A percentile compares a stretch with the other conserved stretches of the same genome.
These are phyloP conservation scores for Halenospora varia DNA, from an alignment of 495 filamentous ascomycete species.

Conservation along the genomic window DNA sequence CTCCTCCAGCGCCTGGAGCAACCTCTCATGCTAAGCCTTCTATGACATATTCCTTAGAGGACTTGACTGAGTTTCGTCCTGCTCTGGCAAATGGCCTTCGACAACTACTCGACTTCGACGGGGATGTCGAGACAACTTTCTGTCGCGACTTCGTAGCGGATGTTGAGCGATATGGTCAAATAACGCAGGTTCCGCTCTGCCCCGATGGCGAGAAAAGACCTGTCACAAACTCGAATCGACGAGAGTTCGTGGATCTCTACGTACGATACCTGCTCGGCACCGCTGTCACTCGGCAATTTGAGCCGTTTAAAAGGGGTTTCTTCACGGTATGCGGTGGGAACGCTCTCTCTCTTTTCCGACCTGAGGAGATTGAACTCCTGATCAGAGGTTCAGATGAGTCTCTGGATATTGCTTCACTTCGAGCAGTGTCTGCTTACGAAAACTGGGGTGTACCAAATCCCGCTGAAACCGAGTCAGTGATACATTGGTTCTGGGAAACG, in stretches of 20 bases:
- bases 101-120: slow-evolving; percentile 76
- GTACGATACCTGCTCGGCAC: slow-evolving; percentile 78
- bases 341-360: slow-evolving; percentile 83
- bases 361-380: slow-evolving; percentile 90
- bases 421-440: slow-evolving; percentile 78
- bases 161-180: slow-evolving; percentile 72
- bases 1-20: slow-evolving; percentile 46
- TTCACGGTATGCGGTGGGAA: slow-evolving; percentile 92
- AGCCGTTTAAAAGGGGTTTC: slow-evolving; percentile 94
- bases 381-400: slow-evolving; percentile 84
- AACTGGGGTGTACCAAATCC: slow-evolving; percentile 57
- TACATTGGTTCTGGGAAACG: slow-evolving; percentile 87
- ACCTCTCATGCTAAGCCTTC: slow-evolving; percentile 52
- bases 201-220: slow-evolving; percentile 66
- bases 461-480: slow-evolving; percentile 56
- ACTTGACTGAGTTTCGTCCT: slow-evolving; percentile 82
- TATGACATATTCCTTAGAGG: slow-evolving; percentile 73
- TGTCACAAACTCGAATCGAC: slow-evolving; percentile 81
- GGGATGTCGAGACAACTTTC: slow-evolving; percentile 78
- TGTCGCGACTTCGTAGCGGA: slow-evolving; percentile 81
- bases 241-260: slow-evolving; percentile 87
- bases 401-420: slow-evolving; percentile 72
- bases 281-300: slow-evolving; percentile 77
- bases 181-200: slow-evolving; percentile 65
- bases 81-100: slow-evolving; percentile 71